Evolutionary conservation across 306 rosid species (phyloP).

Genomic region (Fragaria vesca): DNA sequence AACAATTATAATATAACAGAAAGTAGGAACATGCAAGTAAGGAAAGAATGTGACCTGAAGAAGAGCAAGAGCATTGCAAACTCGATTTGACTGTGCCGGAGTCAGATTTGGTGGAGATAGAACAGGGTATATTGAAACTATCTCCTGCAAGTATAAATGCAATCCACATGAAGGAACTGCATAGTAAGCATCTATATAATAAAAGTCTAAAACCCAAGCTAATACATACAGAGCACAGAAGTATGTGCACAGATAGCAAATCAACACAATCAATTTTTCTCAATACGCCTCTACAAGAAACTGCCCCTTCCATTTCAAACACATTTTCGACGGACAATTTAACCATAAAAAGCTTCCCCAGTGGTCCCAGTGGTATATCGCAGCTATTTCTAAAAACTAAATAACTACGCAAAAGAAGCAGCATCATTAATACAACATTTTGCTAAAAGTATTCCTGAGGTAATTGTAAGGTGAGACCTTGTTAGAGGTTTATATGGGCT

Average conservation of each 20-base stretch:
- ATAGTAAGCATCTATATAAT: background rate
- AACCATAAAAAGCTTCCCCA: background rate
- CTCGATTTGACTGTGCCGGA: conserved; percentile 79
- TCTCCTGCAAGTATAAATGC: conserved; percentile 53
- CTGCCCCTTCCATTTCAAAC: background rate
- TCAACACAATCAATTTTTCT: background rate
- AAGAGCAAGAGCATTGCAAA: conserved; percentile 92
- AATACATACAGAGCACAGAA: background rate
- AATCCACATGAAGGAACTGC: background rate
- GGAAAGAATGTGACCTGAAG: conserved; percentile 63
- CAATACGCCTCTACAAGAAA: background rate
- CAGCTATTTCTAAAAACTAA: background rate
- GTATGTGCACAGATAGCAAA: conserved; percentile 2
- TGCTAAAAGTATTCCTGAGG: background rate
- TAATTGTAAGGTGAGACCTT: background rate
- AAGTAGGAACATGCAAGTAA: background rate
- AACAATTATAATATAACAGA: background rate
- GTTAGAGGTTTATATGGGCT: background rate
- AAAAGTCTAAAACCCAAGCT: background rate
- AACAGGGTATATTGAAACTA: conserved; percentile 69
- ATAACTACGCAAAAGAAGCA: background rate
- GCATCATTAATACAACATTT: background rate
- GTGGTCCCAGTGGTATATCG: background rate
- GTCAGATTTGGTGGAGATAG: conserved; percentile 73
- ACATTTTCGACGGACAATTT: background rate